These are phyloP conservation scores for Phytophthora uliginosa DNA, from an alignment of 352 stramenopile genomes.

Conservation along the genomic window DNA sequence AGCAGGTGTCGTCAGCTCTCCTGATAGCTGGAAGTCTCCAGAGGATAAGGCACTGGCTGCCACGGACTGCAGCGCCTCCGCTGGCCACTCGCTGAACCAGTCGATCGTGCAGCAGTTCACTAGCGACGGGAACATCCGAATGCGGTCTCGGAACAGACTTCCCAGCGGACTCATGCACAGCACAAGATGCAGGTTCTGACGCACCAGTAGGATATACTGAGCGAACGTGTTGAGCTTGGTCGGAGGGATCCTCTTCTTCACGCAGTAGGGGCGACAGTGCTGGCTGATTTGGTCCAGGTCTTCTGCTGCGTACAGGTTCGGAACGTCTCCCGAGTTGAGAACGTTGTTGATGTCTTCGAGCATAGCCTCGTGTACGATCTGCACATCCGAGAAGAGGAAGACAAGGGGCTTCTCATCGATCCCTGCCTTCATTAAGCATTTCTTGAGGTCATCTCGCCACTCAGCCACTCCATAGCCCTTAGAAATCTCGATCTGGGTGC, in stretches of 20 bases:
- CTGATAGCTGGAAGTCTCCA: conserved; percentile 72
- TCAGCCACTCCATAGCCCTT: conserved; percentile 95
- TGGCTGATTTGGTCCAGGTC: conserved; percentile 95
- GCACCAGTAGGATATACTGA: conserved; percentile 94
- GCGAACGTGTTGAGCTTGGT: conserved; percentile 97
- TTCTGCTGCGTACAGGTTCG: conserved; percentile 94
- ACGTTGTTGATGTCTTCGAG: conserved; percentile 97
- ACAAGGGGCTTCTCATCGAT: conserved; percentile 95
- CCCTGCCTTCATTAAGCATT: conserved; percentile 92
- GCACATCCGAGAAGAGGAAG: conserved; percentile 96
- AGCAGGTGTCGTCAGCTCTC: conserved; percentile 14
- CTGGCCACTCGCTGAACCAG: conserved; percentile 92
- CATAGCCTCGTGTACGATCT: conserved; percentile 97
- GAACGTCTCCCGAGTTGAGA: conserved; percentile 96
- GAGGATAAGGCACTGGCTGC: conserved; percentile 55
- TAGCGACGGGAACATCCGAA: conserved; percentile 92
- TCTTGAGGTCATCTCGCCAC: conserved; percentile 96
- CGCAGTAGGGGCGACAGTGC: conserved; percentile 91
- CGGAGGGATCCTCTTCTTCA: conserved; percentile 91
- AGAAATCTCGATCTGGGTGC: conserved; percentile 96
- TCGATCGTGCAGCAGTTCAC: conserved; percentile 93
- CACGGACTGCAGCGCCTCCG: conserved; percentile 85
- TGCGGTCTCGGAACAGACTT: conserved; percentile 92
- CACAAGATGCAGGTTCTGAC: conserved; percentile 94
- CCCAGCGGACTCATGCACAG: conserved; percentile 95